These are phyloP conservation scores for Casuarina glauca DNA, from an alignment of 306 rosid species.

Conservation along the genomic window DNA sequence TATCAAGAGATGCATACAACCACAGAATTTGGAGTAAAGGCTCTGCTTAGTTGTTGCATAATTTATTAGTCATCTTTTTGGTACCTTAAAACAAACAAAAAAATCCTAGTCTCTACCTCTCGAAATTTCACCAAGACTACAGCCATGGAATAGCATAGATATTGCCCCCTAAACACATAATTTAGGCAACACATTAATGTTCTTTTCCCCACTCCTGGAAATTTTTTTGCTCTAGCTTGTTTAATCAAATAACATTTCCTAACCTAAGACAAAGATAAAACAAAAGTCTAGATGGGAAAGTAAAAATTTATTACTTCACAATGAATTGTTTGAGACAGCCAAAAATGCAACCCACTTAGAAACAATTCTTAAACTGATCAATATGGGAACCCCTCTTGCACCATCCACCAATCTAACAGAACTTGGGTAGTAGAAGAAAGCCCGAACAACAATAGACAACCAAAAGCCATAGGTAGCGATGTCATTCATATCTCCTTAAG, in stretches of 20 bases:
- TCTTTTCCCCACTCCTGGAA: background rate
- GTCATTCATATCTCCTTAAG: slow-evolving; percentile 11
- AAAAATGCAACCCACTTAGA: background rate
- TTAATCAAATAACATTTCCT: background rate
- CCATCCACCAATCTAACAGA: too few species aligned
- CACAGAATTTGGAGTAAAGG: background rate
- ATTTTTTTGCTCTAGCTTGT: background rate
- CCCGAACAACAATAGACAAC: background rate
- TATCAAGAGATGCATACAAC: slow-evolving; percentile 18
- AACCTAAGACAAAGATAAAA: background rate
- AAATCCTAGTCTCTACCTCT: background rate
- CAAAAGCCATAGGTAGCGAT: background rate
- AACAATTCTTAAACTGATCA: background rate
- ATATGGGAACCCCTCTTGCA: too few species aligned
- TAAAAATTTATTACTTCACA: background rate
- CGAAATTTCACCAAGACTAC: background rate
- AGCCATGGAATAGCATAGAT: background rate
- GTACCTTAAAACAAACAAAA: background rate
- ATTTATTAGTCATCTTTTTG: background rate
- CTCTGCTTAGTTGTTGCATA: background rate
- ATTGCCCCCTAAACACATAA: background rate
- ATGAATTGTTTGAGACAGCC: background rate
- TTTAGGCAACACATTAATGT: background rate
- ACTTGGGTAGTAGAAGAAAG: background rate
- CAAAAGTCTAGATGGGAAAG: background rate